A percentile compares a stretch with the other conserved stretches of the same genome.
Evolutionary conservation across 352 stramenopile genomes (phyloP).

Genomic region (Phytophthora europaea): DNA sequence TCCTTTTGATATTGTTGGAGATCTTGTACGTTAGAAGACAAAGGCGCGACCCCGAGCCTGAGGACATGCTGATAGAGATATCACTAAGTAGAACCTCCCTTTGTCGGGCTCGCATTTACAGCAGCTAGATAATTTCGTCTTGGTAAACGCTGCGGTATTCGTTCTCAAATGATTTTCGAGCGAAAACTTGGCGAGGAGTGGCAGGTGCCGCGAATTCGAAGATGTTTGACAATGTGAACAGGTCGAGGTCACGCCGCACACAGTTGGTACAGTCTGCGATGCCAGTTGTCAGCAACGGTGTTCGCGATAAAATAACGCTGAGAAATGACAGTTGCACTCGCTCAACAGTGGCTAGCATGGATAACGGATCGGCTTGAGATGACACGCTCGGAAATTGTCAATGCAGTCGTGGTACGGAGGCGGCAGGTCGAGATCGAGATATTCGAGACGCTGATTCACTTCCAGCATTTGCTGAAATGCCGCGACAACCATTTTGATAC

Average conservation of each 20-base stretch:
- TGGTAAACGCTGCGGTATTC: neutral
- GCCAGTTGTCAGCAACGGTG: neutral
- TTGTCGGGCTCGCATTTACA: too few relatives aligned
- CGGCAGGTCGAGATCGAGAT: slow-evolving; percentile 2
- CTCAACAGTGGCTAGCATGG: neutral
- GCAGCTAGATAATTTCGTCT: neutral
- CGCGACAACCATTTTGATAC: neutral
- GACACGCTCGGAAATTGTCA: neutral
- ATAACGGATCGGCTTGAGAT: slow-evolving; percentile 1
- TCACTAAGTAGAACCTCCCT: too few relatives aligned
- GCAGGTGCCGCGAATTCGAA: neutral
- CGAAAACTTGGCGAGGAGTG: neutral
- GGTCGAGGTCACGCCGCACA: neutral
- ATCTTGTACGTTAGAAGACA: too few relatives aligned
- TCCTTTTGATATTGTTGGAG: too few relatives aligned
- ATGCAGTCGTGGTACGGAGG: neutral
- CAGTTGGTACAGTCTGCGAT: neutral
- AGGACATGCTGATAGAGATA: too few relatives aligned
- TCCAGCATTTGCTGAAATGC: slow-evolving; percentile 6
- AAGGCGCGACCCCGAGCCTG: too few relatives aligned
- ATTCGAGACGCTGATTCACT: neutral
- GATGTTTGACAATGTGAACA: neutral
- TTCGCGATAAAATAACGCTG: neutral
- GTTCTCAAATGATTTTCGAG: neutral
- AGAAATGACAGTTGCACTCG: neutral